Evolutionary conservation across 164 flowering plant species (phyloP).

Genomic region (Vitis labrusca): DNA sequence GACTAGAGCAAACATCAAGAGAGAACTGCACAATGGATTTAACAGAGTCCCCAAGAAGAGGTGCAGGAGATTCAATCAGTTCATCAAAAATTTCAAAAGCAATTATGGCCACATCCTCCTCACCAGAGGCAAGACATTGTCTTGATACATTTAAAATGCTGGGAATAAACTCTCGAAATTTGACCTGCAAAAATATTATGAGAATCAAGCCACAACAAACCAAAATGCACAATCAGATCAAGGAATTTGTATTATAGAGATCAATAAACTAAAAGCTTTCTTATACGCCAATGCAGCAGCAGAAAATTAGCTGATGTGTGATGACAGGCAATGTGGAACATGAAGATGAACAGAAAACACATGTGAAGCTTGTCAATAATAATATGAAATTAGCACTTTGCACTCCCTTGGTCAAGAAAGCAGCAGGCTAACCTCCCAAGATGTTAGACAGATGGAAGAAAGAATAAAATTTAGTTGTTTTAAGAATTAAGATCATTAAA

Average conservation of each 20-base stretch:
- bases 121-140: constrained; percentile 86
- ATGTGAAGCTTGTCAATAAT: too few relatives aligned
- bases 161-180: constrained; percentile 90
- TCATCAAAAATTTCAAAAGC: constrained; percentile 99
- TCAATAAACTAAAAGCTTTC: background rate
- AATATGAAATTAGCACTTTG: too few relatives aligned
- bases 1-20: constrained; percentile 93
- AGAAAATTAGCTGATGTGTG: background rate
- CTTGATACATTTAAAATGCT: constrained; percentile 87
- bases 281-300: background rate
- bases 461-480: too few relatives aligned
- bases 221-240: background rate
- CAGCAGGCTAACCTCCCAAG: too few relatives aligned
- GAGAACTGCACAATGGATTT: constrained; percentile 92
- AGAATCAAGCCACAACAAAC: background rate
- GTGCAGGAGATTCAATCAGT: constrained; percentile 95
- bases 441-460: too few relatives aligned
- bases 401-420: too few relatives aligned
- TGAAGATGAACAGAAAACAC: too few relatives aligned
- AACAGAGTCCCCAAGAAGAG: constrained; percentile 92
- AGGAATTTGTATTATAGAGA: background rate
- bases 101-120: constrained; percentile 87
- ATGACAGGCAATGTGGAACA: too few relatives aligned
- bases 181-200: constrained; percentile 44
- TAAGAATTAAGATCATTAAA: too few relatives aligned